Evolutionary conservation across 2,329 filamentous ascomycete species (phyloP), one percentile per base, ranked within the genome.

Genomic region (Metarhizium brunneum): DNA sequence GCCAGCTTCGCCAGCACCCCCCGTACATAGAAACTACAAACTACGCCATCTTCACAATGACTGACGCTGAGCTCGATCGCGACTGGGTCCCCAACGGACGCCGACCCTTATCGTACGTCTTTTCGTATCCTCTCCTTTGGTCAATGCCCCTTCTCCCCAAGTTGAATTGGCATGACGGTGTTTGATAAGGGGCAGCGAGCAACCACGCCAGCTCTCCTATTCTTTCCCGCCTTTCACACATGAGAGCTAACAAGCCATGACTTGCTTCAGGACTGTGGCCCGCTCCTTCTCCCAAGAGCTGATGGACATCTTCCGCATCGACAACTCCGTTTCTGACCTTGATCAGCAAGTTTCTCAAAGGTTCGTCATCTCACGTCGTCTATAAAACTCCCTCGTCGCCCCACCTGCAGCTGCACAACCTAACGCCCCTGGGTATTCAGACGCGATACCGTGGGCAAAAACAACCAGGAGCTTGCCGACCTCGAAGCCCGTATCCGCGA

Each of bases 281-380:
- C 87, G 84, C 64, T 90, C 87, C 68, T 96, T 96, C 74, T 92
- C 90, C 57, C 78, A 84, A 48, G 89, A 92, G 69, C 79, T 96
- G 58, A 88, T 92, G 76, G 87, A 90, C 68, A 87, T 95, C 63
- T 96, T 96, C 76, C 87, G 88, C 66, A 85, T 96, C 67, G 89
- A 94, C 63, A 87, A 85, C 71, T 86, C 86, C 63, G 68, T 94
- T 57, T 83, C 86, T 65, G 81, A 87, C 59, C 79, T 95, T 40
- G 83, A 88, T 65, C 79, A 86, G 68, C 83, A 87, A 62, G 83
- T 96, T 58, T 82, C 90, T 68, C 82, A 90, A 71, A 92, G 92
- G 92, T 96, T 76, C 67, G 85, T 74, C 47, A 50, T 48, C 56
- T 58, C 54, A 54, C 52, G 49, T 54, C 49, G 25, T 50, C 42